Percentiles rank a stretch among this genome's conserved stretches.
phyloP scores from a whole-genome alignment of 140 eudicot species.

The Flaveria floridana region DNA sequence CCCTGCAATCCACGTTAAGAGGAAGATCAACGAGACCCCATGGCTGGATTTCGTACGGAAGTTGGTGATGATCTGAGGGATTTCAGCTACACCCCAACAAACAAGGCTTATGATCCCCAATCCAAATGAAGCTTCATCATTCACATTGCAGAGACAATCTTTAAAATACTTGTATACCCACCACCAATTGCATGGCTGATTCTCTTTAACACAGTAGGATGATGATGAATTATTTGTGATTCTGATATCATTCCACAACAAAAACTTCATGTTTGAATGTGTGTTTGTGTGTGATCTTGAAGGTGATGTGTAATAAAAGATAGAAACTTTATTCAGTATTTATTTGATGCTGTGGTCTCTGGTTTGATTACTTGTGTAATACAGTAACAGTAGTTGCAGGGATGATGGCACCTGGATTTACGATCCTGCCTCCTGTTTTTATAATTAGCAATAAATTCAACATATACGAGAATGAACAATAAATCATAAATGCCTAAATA shows the following conservation, averaged over 20 bases:
- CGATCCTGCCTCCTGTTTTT: constrained; percentile 28
- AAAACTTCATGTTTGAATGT: constrained; percentile 32
- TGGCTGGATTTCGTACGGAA: constrained; percentile 51
- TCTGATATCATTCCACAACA: constrained; percentile 11
- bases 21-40: constrained; percentile 56
- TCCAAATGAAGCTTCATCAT: constrained; percentile 47
- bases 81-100: constrained; percentile 64
- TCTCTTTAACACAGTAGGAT: constrained; percentile 35
- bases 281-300: constrained; percentile 20
- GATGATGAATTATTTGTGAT: constrained; percentile 7
- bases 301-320: constrained; percentile 11
- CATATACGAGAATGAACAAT: neutral
- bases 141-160: constrained; percentile 51
- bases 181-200: constrained; percentile 49
- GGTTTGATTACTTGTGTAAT: constrained; percentile 1
- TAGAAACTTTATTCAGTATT: constrained; percentile 17
- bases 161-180: constrained; percentile 51
- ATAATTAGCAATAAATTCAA: neutral
- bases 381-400: constrained; percentile 6
- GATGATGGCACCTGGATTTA: constrained; percentile 35
- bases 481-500: neutral
- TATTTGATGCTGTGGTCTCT: constrained; percentile 31
- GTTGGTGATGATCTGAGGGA: constrained; percentile 69
- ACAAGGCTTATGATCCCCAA: constrained; percentile 52
- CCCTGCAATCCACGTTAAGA: constrained; percentile 64